Evolutionary conservation across 192 early-diverging fungal species (phyloP), one percentile per base, ranked within the genome.

Genomic region (Gorgonomyces haynaldii): DNA sequence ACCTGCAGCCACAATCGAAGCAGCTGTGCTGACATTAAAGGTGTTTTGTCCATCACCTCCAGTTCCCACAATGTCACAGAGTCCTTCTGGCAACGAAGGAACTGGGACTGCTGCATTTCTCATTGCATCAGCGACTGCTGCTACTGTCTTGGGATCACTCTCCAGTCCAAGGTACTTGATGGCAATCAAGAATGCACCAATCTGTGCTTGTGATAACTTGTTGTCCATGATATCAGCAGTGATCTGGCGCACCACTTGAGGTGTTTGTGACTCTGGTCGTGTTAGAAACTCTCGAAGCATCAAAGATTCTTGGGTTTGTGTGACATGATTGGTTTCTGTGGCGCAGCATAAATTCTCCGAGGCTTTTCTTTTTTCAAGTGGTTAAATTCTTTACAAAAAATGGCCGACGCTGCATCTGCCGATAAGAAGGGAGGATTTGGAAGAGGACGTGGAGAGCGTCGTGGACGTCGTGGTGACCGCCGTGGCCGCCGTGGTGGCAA

Each of bases 21-120:
- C 76, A 0, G 95, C 88, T 0, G 95, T 98, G 1, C 83, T 87
- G 10, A 96, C 91, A 56, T 98, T 98, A 58, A 93, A 98, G 15
- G 95, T 98, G 62, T 96, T 76, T 57, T 89, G 86, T 12, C 92
- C 92, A 67, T 98, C 95, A 6, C 95, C 95, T n/a, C 95, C 95
- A 0, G 95, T 98, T 2, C 95, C 95, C 2, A 96, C 91, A 62
- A 95, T 92, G 54, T 98, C 92, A 1, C 82, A 80, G 36, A 66
- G 63, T 23, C 51, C 71, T 35, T 57, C 63, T 19, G 60, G 55
- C 19, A 66, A 58, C 1, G 52, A 46, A 22, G 76, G 30, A 10
- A 32, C 40, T 19, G 57, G 59, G 4, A 78, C 49, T 0, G 86
- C 83, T 41, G 81, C 74, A 15, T 72, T 65, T 34, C 80, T 76